Evolutionary conservation across 2,329 filamentous ascomycete species (phyloP).

Genomic region (Chaetomiaceae sp.): DNA sequence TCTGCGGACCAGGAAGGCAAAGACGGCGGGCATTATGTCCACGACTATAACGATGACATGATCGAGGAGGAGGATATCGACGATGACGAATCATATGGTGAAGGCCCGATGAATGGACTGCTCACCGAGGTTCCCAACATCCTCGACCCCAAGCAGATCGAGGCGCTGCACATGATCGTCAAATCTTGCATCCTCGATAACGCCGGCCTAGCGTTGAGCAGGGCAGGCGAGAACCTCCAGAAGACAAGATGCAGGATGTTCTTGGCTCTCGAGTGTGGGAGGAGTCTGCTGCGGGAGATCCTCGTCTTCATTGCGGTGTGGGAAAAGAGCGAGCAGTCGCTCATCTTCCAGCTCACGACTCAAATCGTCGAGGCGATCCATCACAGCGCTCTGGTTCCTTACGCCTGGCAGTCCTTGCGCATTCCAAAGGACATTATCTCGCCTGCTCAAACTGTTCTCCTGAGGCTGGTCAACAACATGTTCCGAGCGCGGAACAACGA

Average conservation of each 20-base stretch:
- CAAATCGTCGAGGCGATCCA: constrained; percentile 94
- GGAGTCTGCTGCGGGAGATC: constrained; percentile 83
- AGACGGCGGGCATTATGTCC: constrained; percentile 25
- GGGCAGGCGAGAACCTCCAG: constrained; percentile 75
- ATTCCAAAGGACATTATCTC: constrained; percentile 96
- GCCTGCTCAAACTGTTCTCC: constrained; percentile 86
- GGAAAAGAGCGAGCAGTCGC: constrained; percentile 88
- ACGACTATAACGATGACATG: constrained; percentile 45
- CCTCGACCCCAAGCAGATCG: constrained; percentile 88
- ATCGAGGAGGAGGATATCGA: constrained; percentile 64
- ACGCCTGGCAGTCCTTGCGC: constrained; percentile 84
- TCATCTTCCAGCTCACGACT: constrained; percentile 94
- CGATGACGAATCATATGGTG: constrained; percentile 73
- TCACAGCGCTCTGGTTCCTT: constrained; percentile 82
- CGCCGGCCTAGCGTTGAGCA: constrained; percentile 63
- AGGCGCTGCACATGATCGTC: constrained; percentile 94
- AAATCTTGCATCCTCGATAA: constrained; percentile 89
- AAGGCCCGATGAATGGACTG: constrained; percentile 75
- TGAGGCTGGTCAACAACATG: constrained; percentile 86
- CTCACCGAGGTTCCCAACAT: constrained; percentile 93
- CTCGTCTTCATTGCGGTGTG: constrained; percentile 95
- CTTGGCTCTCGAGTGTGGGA: constrained; percentile 81
- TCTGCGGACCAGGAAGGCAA: constrained; percentile 15
- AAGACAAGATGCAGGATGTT: constrained; percentile 86
- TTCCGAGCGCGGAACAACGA: constrained; percentile 56